These are phyloP conservation scores for Boletus vinaceobasis DNA, from an alignment of 768 basidiomycete species.

Conservation along the genomic window DNA sequence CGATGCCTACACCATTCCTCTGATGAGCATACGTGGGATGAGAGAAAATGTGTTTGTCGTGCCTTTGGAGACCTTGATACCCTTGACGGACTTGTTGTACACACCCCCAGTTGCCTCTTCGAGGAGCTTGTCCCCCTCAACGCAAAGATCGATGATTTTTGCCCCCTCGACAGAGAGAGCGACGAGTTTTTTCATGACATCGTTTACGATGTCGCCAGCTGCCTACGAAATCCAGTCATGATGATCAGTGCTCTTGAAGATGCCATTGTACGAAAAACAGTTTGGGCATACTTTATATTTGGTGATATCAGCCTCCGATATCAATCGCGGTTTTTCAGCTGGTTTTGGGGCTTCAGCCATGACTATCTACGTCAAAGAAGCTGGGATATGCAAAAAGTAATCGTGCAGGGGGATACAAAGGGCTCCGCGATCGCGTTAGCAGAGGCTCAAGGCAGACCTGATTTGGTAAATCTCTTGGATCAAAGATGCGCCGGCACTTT, in stretches of 20 bases:
- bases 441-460: slow-evolving; percentile 10
- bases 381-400: slow-evolving; percentile 2
- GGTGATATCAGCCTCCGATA: slow-evolving; percentile 71
- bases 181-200: slow-evolving; percentile 82
- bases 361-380: slow-evolving; percentile 6
- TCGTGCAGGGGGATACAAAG: slow-evolving; percentile 4
- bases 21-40: slow-evolving; percentile 5
- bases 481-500: neutral
- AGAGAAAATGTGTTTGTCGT: slow-evolving; percentile 21
- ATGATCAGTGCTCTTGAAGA: slow-evolving; percentile 9
- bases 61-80: slow-evolving; percentile 87
- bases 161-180: slow-evolving; percentile 75
- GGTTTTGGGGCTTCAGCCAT: slow-evolving; percentile 58
- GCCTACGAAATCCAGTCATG: slow-evolving; percentile 43
- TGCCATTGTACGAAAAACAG: slow-evolving; percentile 13
- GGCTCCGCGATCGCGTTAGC: slow-evolving; percentile 4
- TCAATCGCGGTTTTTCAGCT: slow-evolving; percentile 52
- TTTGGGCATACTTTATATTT: slow-evolving; percentile 71
- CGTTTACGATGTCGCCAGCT: slow-evolving; percentile 88
- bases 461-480: slow-evolving; percentile 24
- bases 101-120: slow-evolving; percentile 80
- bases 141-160: slow-evolving; percentile 84
- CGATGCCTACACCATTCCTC: slow-evolving; percentile 57
- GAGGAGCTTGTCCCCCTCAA: slow-evolving; percentile 91
- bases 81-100: slow-evolving; percentile 89